Base-by-base conservation (phyloP, 2,329 filamentous ascomycete genomes). In the Sarocladium brachiariae region DNA sequence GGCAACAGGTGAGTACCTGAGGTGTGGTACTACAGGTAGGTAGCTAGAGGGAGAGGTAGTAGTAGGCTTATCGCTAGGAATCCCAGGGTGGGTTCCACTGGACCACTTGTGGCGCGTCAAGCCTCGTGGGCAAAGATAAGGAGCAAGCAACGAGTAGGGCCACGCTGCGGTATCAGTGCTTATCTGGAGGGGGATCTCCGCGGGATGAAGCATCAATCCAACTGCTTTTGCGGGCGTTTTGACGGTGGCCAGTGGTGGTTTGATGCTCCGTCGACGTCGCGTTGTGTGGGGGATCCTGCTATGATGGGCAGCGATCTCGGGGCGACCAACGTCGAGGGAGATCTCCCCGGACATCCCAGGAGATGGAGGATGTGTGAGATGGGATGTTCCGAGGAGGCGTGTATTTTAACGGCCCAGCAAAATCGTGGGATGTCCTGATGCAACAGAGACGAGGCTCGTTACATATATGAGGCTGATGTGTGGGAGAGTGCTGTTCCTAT, bases 41-140 rank as follows among this genome's bases (percentile, higher is more conserved):
- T n/a, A n/a, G n/a, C n/a, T n/a, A n/a, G n/a, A n/a, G 14, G 37
- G 16, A 39, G n/a, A 45, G 23, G 18, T 5, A 8, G 10, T 7
- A 13, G 24, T 21, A 16, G 16, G 39, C 39, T 47, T 47, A 47
- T 47, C 43, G 24, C 27, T 30, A n/a, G 43, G 8, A 6, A 14
- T 33, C 25, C 16, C 43, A 31, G 27, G 39, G 43, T 19, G 43
- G 43, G 43, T 47, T 33, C 43, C 43, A 47, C 43, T 33, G 27
- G n/a, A n/a, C n/a, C n/a, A n/a, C n/a, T n/a, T n/a, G 43, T 47
- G 43, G 43, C 27, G 43, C 43, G 43, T 19, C n/a, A 45, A 45
- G 23, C 21, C 39, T 45, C 39, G 21, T 25, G 23, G 39, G 43
- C 18, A 47, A 25, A 47, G 43, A 47, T 47, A 47, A 47, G 43